These are phyloP conservation scores for Fusarium sp. DNA, from an alignment of 2,329 filamentous ascomycete species.

Conservation along the genomic window DNA sequence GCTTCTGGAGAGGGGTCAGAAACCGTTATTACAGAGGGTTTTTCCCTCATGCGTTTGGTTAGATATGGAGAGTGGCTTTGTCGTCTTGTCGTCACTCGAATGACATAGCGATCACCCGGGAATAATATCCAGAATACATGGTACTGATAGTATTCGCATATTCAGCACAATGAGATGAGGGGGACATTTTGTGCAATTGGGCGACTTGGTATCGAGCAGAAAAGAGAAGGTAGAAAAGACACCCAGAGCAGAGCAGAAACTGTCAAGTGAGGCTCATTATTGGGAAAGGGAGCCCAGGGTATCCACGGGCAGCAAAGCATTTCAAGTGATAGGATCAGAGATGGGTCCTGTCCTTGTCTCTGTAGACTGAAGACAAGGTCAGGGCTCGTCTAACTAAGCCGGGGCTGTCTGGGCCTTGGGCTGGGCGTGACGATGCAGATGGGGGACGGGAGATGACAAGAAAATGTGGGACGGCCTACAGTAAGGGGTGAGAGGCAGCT, in stretches of 20 bases:
- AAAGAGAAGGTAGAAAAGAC: slow-evolving; percentile 5
- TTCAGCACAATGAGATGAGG: background rate
- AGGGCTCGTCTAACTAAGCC: slow-evolving; percentile 17
- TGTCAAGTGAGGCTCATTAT: slow-evolving; percentile 30
- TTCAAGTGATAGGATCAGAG: slow-evolving; percentile 17
- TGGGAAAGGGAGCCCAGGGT: slow-evolving; percentile 20
- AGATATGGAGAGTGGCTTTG: background rate
- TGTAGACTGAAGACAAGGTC: background rate
- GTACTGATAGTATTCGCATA: background rate
- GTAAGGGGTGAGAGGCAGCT: slow-evolving; percentile 20
- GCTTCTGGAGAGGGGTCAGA: background rate
- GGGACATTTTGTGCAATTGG: slow-evolving; percentile 18
- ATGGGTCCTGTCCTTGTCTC: background rate
- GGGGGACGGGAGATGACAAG: slow-evolving; percentile 42
- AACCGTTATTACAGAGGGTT: background rate
- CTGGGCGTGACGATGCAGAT: slow-evolving; percentile 35
- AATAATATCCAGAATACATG: slow-evolving; percentile 1
- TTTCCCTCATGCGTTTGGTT: background rate
- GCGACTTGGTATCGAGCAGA: slow-evolving; percentile 17
- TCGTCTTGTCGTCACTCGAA: background rate
- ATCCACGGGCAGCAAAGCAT: slow-evolving; percentile 16
- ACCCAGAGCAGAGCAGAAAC: background rate
- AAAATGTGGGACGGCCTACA: slow-evolving; percentile 26
- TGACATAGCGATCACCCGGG: background rate
- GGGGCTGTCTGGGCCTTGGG: slow-evolving; percentile 10